Conservation (phyloP, 2,329 filamentous ascomycete species). For the Xylaria multiplex region DNA sequence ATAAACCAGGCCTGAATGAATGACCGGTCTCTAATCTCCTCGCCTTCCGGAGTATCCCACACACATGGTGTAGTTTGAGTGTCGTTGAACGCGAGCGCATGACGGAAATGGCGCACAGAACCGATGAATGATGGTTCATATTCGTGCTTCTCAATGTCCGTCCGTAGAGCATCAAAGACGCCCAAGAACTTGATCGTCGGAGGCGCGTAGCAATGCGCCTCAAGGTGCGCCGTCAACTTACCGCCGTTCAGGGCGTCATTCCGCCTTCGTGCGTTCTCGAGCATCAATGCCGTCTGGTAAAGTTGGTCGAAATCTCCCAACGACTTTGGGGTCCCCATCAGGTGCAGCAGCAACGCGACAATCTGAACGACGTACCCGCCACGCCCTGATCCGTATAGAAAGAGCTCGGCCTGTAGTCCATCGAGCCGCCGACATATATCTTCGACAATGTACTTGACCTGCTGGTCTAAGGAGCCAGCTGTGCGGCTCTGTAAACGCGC, state of each 20-base stretch:
- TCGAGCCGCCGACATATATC: conserved; percentile 17
- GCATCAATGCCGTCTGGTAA: conserved; percentile 24
- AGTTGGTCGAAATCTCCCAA: conserved; percentile 25
- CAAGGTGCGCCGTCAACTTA: conserved; percentile 21
- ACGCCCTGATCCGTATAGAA: conserved; percentile 27
- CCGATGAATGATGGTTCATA: conserved; percentile 27
- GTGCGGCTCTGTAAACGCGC: conserved; percentile 16
- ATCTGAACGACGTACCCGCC: conserved; percentile 27
- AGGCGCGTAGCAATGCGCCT: conserved; percentile 15
- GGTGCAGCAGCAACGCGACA: conserved; percentile 28
- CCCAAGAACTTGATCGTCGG: conserved; percentile 24
- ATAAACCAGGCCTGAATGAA: conserved; percentile 34
- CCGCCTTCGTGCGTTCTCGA: conserved; percentile 10
- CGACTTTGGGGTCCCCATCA: conserved; percentile 21
- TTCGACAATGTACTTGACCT: conserved; percentile 27
- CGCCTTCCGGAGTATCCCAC: background rate
- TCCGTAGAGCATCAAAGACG: conserved; percentile 15
- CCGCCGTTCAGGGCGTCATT: conserved; percentile 19
- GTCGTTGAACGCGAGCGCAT: conserved; percentile 32
- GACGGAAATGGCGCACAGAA: conserved; percentile 23
- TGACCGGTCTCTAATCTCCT: conserved; percentile 10
- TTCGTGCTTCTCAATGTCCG: conserved; percentile 27
- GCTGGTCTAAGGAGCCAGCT: conserved; percentile 22
- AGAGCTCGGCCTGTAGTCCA: conserved; percentile 17
- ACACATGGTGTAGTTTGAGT: conserved; percentile 14